These are phyloP conservation scores for Reutealis trisperma DNA, from an alignment of 345 rosid genomes.

Conservation along the genomic window DNA sequence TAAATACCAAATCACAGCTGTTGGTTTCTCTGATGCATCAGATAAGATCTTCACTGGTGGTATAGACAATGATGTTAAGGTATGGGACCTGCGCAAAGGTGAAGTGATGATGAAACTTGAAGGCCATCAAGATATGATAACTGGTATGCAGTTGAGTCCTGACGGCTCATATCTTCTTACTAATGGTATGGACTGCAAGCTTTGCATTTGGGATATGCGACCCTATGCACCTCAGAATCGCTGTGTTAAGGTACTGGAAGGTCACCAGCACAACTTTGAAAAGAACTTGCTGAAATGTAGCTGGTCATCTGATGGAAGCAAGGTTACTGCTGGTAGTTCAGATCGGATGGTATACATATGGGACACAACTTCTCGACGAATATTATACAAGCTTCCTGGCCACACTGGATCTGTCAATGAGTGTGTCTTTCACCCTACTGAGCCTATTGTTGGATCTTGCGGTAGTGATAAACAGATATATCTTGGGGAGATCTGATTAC, in stretches of 20 bases:
- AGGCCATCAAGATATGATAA: slow-evolving; percentile 95
- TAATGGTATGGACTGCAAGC: slow-evolving; percentile 92
- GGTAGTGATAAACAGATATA: slow-evolving; percentile 92
- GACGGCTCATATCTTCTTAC: slow-evolving; percentile 98
- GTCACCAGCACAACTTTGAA: slow-evolving; percentile 97
- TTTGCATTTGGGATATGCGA: slow-evolving; percentile 96
- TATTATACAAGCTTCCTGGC: slow-evolving; percentile 92
- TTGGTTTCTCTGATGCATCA: slow-evolving; percentile 88
- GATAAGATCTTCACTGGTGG: slow-evolving; percentile 95
- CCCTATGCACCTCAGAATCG: slow-evolving; percentile 97
- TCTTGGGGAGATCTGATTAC: slow-evolving; percentile 78
- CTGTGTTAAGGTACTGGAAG: slow-evolving; percentile 86
- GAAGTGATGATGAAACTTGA: slow-evolving; percentile 91
- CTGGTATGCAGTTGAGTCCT: slow-evolving; percentile 90
- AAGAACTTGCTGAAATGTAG: slow-evolving; percentile 85
- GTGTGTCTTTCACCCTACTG: slow-evolving; percentile 77
- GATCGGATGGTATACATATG: slow-evolving; percentile 97
- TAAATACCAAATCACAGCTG: slow-evolving; percentile 95
- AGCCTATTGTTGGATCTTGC: slow-evolving; percentile 94
- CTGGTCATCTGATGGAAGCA: slow-evolving; percentile 97
- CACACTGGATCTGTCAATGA: slow-evolving; percentile 93
- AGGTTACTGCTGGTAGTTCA: slow-evolving; percentile 91
- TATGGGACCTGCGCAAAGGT: slow-evolving; percentile 90
- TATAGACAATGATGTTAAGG: slow-evolving; percentile 81
- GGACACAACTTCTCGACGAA: slow-evolving; percentile 90